phyloP scores from a whole-genome alignment of 78 protist species.

The Cavenderia fasciculata region DNA sequence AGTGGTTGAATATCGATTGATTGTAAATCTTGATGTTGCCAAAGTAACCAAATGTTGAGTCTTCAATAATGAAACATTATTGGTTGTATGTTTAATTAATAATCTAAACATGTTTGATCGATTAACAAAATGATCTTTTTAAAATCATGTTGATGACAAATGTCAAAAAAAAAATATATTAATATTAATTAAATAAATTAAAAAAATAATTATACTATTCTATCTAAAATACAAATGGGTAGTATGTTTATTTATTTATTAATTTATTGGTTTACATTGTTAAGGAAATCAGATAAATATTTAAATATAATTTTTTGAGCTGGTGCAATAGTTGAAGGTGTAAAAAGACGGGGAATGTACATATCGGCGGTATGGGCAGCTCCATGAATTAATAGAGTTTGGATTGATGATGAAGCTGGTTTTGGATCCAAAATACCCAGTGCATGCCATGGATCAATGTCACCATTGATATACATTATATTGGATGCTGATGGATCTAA shows the following conservation, averaged over 20 bases:
- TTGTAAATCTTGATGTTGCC: no score
- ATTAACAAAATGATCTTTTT: no score
- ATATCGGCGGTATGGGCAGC: background rate
- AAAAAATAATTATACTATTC: no score
- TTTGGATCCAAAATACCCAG: background rate
- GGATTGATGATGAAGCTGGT: background rate
- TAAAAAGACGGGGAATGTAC: background rate
- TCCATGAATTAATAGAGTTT: background rate
- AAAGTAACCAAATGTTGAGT: no score
- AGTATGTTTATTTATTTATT: background rate
- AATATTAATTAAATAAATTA: no score
- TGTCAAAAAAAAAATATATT: no score
- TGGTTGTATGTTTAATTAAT: no score
- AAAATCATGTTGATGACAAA: no score
- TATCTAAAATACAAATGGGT: background rate
- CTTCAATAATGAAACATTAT: no score
- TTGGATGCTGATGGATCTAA: background rate
- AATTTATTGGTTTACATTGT: background rate
- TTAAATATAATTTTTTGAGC: conserved; percentile 51
- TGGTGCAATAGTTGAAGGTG: conserved; percentile 47
- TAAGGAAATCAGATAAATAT: no score
- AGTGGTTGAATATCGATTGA: no score
- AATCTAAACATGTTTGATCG: no score
- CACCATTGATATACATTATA: conserved; percentile 62
- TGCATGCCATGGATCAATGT: conserved; percentile 73